Percentiles rank a stretch among this genome's conserved stretches.
These are phyloP conservation scores for Vitellaria paradoxa DNA, from an alignment of 179 eudicot species.

Conservation along the genomic window DNA sequence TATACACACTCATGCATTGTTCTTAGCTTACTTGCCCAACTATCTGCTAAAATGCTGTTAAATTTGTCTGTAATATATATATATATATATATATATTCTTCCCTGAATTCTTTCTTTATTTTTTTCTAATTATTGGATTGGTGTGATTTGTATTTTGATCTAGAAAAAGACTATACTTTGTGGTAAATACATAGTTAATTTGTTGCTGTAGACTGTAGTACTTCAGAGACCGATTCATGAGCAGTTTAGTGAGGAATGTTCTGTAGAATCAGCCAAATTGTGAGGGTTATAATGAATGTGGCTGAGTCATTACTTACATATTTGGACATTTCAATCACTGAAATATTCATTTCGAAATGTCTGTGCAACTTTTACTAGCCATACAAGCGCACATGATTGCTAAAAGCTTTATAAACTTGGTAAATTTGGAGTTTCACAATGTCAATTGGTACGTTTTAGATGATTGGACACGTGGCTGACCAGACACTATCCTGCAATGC, in stretches of 20 bases:
- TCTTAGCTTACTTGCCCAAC: background rate
- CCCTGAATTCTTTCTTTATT: background rate
- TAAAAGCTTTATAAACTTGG: background rate
- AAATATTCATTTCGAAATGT: background rate
- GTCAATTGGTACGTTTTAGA: background rate
- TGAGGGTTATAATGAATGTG: background rate
- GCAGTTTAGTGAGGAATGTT: background rate
- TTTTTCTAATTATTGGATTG: background rate
- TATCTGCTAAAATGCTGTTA: background rate
- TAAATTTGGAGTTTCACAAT: background rate
- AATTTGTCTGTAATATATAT: background rate
- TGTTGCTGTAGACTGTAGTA: background rate
- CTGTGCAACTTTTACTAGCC: background rate
- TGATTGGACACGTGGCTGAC: background rate
- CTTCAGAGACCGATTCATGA: background rate
- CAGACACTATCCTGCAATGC: background rate
- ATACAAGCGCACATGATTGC: background rate
- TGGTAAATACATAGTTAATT: background rate
- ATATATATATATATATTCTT: background rate
- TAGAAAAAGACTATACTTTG: background rate
- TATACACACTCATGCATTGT: background rate
- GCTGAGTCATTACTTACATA: background rate
- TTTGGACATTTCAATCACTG: background rate
- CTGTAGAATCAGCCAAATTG: background rate
- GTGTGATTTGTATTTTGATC: background rate